phyloP scores from a whole-genome alignment of 2,329 filamentous ascomycete species.

The Rhinocladiella similis region DNA sequence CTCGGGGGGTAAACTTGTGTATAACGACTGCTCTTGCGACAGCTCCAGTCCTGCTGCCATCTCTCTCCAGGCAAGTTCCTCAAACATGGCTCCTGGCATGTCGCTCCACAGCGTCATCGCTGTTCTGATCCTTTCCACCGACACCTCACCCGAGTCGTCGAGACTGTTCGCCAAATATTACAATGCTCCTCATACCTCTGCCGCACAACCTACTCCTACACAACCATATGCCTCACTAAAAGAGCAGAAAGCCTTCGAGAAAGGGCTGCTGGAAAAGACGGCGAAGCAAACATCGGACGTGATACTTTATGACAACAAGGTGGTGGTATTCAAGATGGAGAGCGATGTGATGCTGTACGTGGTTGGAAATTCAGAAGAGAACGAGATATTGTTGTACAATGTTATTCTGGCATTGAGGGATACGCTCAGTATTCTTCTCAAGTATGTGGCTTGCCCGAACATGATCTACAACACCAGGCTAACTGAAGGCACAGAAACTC shows the following conservation, averaged over 20 bases:
- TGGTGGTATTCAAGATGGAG: slow-evolving; percentile 97
- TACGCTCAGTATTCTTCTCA: slow-evolving; percentile 85
- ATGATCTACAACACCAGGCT: slow-evolving; percentile 3
- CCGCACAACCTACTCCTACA: slow-evolving; percentile 59
- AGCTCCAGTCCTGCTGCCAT: no score
- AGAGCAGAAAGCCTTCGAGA: slow-evolving; percentile 95
- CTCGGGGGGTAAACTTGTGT: not conserved
- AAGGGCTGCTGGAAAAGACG: slow-evolving; percentile 92
- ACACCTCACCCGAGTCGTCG: slow-evolving; percentile 67
- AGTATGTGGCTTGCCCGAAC: slow-evolving; percentile 56
- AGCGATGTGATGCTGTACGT: slow-evolving; percentile 96
- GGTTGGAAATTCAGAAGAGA: slow-evolving; percentile 87
- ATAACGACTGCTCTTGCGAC: no score
- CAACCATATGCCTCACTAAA: slow-evolving; percentile 84
- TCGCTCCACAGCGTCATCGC: slow-evolving; percentile 76
- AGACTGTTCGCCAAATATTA: slow-evolving; percentile 96
- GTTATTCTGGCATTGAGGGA: slow-evolving; percentile 89
- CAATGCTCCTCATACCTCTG: slow-evolving; percentile 63
- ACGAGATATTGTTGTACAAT: slow-evolving; percentile 95
- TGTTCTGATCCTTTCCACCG: slow-evolving; percentile 74
- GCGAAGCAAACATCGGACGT: slow-evolving; percentile 94
- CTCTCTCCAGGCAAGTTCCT: not conserved
- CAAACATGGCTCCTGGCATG: slow-evolving; percentile 69
- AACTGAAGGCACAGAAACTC: slow-evolving; percentile 65
- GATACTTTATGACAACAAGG: slow-evolving; percentile 93